These are phyloP conservation scores for Diaporthe sp. DNA, from an alignment of 2,329 filamentous ascomycete genomes.

Conservation along the genomic window DNA sequence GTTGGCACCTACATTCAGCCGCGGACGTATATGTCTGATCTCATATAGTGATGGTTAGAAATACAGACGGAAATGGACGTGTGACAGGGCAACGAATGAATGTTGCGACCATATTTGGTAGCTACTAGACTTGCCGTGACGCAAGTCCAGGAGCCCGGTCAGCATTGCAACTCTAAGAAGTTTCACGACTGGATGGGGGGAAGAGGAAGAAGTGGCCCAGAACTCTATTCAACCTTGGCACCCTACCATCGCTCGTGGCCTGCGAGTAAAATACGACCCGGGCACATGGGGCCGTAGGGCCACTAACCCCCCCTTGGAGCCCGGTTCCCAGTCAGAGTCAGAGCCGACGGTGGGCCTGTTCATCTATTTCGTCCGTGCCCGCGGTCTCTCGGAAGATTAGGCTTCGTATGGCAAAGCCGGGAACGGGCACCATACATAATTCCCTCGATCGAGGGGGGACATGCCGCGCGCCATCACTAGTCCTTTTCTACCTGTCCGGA, in stretches of 20 bases:
- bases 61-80: not conserved
- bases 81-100: not conserved
- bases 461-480: not conserved
- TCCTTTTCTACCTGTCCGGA: not conserved
- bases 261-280: constrained; percentile 5
- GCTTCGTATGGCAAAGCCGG: not conserved
- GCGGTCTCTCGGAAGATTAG: not conserved
- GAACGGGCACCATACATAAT: not conserved
- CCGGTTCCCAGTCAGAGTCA: constrained; percentile 14
- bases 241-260: not conserved
- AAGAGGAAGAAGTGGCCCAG: not conserved
- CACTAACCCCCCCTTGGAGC: not conserved
- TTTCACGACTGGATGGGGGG: constrained; percentile 6
- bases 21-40: not conserved
- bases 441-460: not conserved
- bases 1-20: not conserved
- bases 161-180: constrained; percentile 3
- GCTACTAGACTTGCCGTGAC: not conserved
- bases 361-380: constrained; percentile 13
- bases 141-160: not conserved
- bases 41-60: not conserved
- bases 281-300: not conserved
- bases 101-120: not conserved
- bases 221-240: constrained; percentile 16
- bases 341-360: not conserved